A percentile compares a stretch with the other conserved stretches of the same genome.
These are phyloP conservation scores for Sphaerobolus stellatus DNA, from an alignment of 1,284 basidiomycete genomes.

Conservation along the genomic window DNA sequence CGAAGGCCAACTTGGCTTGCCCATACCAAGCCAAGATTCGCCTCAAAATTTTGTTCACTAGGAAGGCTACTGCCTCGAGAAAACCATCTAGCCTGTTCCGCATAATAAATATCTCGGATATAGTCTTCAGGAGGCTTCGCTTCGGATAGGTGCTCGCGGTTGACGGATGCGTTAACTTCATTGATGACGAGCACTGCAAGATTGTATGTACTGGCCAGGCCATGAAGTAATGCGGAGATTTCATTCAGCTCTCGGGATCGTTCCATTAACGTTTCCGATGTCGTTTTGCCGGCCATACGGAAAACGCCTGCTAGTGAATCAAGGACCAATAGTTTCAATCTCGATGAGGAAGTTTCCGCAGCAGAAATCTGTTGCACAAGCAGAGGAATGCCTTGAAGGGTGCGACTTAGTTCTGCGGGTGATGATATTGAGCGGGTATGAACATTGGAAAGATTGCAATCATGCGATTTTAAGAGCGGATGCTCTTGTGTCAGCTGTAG, in stretches of 20 bases:
- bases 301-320: slow-evolving; percentile 84
- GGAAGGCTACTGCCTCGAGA: slow-evolving; percentile 57
- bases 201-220: slow-evolving; percentile 58
- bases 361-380: slow-evolving; percentile 46
- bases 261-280: slow-evolving; percentile 59
- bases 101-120: slow-evolving; percentile 54
- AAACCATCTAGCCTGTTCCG: slow-evolving; percentile 77
- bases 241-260: slow-evolving; percentile 69
- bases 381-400: slow-evolving; percentile 63
- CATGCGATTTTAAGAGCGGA: slow-evolving; percentile 44
- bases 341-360: slow-evolving; percentile 52
- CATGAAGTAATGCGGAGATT: slow-evolving; percentile 67
- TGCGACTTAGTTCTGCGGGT: slow-evolving; percentile 63
- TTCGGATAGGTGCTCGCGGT: slow-evolving; percentile 25
- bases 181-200: slow-evolving; percentile 83
- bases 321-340: slow-evolving; percentile 73
- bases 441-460: slow-evolving; percentile 62
- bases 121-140: slow-evolving; percentile 23
- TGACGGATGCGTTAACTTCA: slow-evolving; percentile 79
- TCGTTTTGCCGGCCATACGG: slow-evolving; percentile 52
- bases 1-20: slow-evolving; percentile 85
- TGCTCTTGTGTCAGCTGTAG: slow-evolving; percentile 54
- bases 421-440: slow-evolving; percentile 61
- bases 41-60: slow-evolving; percentile 69
- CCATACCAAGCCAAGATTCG: slow-evolving; percentile 85